A percentile compares a stretch with the other conserved stretches of the same genome.
phyloP scores from a whole-genome alignment of 495 filamentous ascomycete genomes.

The Physcia stellaris region DNA sequence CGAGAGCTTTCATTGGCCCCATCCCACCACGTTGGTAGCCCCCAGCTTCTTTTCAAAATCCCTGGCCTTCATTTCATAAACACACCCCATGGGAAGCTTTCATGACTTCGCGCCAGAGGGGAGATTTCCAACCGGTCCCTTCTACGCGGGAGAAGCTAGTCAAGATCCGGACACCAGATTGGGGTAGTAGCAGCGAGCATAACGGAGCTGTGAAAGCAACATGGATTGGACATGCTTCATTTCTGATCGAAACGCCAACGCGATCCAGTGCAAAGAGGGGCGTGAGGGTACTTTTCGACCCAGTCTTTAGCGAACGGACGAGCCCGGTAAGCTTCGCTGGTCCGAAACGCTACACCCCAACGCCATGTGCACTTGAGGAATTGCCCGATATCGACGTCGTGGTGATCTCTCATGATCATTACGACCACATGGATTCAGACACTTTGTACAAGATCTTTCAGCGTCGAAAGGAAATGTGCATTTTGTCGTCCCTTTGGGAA shows the following conservation, averaged over 20 bases:
- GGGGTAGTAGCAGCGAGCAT: conserved; percentile 14
- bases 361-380: conserved; percentile 32
- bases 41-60: conserved; percentile 34
- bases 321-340: conserved; percentile 32
- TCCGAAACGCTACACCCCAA: conserved; percentile 34
- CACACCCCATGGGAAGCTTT: conserved; percentile 17
- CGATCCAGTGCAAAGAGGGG: conserved; percentile 17
- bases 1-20: too few species aligned
- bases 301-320: conserved; percentile 37
- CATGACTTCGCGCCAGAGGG: conserved; percentile 8
- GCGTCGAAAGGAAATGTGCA: conserved; percentile 19
- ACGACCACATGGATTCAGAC: conserved; percentile 35
- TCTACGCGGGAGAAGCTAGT: conserved; percentile 21
- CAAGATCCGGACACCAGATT: conserved; percentile 20
- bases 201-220: conserved; percentile 31
- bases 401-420: conserved; percentile 39
- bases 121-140: conserved; percentile 26
- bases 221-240: conserved; percentile 39
- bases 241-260: conserved; percentile 29
- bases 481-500: conserved; percentile 31
- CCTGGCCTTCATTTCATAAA: conserved; percentile 36
- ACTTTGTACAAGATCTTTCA: conserved; percentile 25
- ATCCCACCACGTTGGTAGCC: conserved; percentile 10
- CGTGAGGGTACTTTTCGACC: conserved; percentile 33
- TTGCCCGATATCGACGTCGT: conserved; percentile 36